Evolutionary conservation across 306 rosid species (phyloP).

Genomic region (Lathyrus tuberosus): DNA sequence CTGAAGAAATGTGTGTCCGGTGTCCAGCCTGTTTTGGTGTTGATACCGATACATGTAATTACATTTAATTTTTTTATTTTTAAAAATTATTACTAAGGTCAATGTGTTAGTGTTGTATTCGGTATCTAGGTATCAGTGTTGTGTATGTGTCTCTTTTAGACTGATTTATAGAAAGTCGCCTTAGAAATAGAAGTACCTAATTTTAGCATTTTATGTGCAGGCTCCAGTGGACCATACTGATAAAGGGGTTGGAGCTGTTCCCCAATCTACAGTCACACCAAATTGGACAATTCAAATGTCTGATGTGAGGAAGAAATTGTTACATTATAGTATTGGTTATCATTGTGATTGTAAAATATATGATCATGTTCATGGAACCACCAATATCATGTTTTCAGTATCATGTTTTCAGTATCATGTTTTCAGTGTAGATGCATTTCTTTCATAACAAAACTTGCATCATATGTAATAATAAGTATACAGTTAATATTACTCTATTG

Average conservation of each 20-base stretch:
- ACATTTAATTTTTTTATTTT: too few species aligned
- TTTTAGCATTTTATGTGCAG: slow-evolving; percentile 43
- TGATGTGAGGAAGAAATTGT: slow-evolving; percentile 48
- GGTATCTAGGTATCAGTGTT: too few species aligned
- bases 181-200: slow-evolving; percentile 15
- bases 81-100: too few species aligned
- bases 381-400: not conserved
- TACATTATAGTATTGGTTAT: slow-evolving; percentile 8
- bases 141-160: too few species aligned
- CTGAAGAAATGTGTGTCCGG: too few species aligned
- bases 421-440: not conserved
- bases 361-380: not conserved
- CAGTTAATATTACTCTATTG: not conserved
- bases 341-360: slow-evolving; percentile 1
- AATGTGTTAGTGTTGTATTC: too few species aligned
- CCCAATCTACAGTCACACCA: slow-evolving; percentile 44
- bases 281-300: slow-evolving; percentile 53
- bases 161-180: too few species aligned
- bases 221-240: slow-evolving; percentile 36
- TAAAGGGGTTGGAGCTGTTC: slow-evolving; percentile 44
- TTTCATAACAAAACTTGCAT: not conserved
- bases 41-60: too few species aligned
- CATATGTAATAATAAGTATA: too few species aligned
- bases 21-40: too few species aligned
- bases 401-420: too few species aligned